A percentile compares a stretch with the other conserved stretches of the same genome.
phyloP scores from a whole-genome alignment of 2,329 filamentous ascomycete genomes.

The Fusarium chaquense region DNA sequence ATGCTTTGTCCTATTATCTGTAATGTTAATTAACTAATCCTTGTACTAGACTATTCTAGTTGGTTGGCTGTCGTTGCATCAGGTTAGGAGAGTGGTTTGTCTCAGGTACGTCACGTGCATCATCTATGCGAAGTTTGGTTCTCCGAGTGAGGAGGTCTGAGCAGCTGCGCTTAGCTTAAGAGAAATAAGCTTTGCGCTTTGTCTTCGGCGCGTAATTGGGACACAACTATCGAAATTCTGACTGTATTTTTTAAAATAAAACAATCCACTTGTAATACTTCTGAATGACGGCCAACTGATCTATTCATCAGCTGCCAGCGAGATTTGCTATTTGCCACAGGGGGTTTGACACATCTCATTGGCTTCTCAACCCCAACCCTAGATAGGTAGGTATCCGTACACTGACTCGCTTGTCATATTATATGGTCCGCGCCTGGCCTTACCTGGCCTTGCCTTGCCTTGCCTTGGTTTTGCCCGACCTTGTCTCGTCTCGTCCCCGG shows the following conservation, averaged over 20 bases:
- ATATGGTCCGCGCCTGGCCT: conserved; percentile 22
- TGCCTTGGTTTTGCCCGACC: conserved; percentile 15
- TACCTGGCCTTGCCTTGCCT: conserved; percentile 19
- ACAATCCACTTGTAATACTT: conserved; percentile 17
- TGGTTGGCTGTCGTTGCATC: conserved; percentile 10
- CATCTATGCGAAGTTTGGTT: background rate
- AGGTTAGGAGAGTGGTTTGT: conserved; percentile 13
- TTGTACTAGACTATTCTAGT: background rate
- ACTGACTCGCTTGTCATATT: conserved; percentile 41
- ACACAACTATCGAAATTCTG: conserved; percentile 2
- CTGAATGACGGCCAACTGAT: background rate
- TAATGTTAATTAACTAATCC: background rate
- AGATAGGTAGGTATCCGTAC: conserved; percentile 17
- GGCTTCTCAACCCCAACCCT: conserved; percentile 35
- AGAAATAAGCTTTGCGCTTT: conserved; percentile 16
- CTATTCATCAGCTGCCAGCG: conserved; percentile 27
- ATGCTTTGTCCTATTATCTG: background rate
- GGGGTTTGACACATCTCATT: conserved; percentile 31
- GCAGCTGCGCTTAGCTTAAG: background rate
- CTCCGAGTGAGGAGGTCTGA: conserved; percentile 3
- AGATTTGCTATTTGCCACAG: conserved; percentile 41
- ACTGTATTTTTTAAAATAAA: background rate
- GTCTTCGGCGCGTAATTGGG: conserved; percentile 4
- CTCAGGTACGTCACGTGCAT: conserved; percentile 32
- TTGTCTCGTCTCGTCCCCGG: conserved; percentile 32